Evolutionary conservation across 257 asterid genomes (phyloP).

Genomic region (Solanum pinnatisectum): DNA sequence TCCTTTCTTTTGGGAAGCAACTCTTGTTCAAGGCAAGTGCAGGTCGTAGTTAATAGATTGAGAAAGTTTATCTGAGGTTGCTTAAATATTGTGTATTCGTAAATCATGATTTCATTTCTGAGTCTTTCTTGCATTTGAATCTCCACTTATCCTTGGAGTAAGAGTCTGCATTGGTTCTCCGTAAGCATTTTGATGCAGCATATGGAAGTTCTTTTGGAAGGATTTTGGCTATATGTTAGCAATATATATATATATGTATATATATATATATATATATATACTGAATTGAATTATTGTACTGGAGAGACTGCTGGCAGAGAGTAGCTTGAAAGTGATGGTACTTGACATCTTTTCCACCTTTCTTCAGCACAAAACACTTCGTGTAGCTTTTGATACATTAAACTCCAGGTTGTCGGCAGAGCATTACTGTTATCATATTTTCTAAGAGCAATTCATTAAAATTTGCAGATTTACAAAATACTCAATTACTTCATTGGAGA

Average conservation of each 20-base stretch:
- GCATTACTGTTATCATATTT: neutral
- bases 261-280: neutral
- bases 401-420: neutral
- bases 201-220: neutral
- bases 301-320: neutral
- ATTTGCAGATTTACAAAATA: constrained; percentile 78
- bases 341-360: neutral
- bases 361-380: neutral
- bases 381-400: neutral
- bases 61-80: neutral
- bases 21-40: neutral
- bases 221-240: neutral
- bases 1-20: neutral
- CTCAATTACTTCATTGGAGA: constrained; percentile 79
- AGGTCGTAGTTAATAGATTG: neutral
- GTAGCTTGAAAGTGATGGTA: neutral
- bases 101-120: neutral
- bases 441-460: constrained; percentile 3
- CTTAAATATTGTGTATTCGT: neutral
- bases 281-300: neutral
- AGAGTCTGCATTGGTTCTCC: neutral
- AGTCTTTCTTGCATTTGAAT: neutral
- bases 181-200: neutral
- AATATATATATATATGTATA: neutral
- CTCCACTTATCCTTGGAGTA: neutral